Percentiles rank a stretch among this genome's conserved stretches.
phyloP scores from a whole-genome alignment of 2,329 filamentous ascomycete species.

The Colletotrichum shisoi region DNA sequence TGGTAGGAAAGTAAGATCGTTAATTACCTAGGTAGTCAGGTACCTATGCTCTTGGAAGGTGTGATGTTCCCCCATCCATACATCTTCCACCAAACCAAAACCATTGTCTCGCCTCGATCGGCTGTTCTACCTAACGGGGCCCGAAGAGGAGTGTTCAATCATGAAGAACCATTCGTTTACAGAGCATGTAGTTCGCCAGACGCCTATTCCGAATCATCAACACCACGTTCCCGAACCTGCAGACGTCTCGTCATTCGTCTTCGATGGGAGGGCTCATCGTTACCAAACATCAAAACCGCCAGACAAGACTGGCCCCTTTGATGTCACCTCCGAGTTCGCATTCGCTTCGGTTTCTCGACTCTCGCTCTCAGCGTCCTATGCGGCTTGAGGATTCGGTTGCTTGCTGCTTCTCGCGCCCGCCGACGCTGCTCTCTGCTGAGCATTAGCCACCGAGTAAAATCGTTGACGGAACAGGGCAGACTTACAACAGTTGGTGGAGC shows the following conservation, averaged over 20 bases:
- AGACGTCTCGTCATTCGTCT: not conserved
- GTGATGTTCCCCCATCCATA: too few species aligned
- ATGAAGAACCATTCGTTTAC: too few species aligned
- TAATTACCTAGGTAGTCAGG: too few species aligned
- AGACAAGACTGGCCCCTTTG: not conserved
- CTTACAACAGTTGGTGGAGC: conserved; percentile 17
- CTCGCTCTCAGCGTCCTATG: conserved; percentile 10
- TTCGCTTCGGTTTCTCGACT: conserved; percentile 23
- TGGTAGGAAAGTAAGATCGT: too few species aligned
- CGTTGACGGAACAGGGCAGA: not conserved
- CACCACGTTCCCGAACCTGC: not conserved
- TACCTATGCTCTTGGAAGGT: too few species aligned
- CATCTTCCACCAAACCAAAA: too few species aligned
- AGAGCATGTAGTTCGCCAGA: not conserved
- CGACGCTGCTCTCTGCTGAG: conserved; percentile 5
- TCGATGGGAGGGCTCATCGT: not conserved
- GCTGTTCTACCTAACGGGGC: too few species aligned
- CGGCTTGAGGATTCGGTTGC: conserved; percentile 7
- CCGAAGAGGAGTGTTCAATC: not conserved
- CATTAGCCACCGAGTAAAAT: not conserved
- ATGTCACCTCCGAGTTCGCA: conserved; percentile 16
- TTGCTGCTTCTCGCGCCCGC: conserved; percentile 12
- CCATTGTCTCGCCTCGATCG: too few species aligned
- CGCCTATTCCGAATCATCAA: not conserved
- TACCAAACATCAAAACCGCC: not conserved